Conservation (phyloP, 306 rosid genomes). For the Rubus parviflorus region DNA sequence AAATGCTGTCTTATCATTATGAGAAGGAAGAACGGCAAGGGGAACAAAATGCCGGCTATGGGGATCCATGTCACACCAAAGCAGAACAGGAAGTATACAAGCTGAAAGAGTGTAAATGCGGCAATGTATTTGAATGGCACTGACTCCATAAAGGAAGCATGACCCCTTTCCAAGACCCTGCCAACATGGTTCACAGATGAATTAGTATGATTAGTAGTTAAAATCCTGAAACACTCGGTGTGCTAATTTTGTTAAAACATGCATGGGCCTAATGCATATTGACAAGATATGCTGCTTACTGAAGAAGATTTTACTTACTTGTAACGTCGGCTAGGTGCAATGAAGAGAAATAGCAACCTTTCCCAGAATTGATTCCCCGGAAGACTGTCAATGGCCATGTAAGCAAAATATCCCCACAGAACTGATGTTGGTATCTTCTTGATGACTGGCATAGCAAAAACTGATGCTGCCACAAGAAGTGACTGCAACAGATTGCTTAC, state of each 20-base stretch:
- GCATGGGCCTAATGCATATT: not conserved
- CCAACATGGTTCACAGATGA: conserved; percentile 10
- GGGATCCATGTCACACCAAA: conserved; percentile 88
- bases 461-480: conserved; percentile 69
- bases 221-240: not conserved
- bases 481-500: conserved; percentile 85
- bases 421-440: conserved; percentile 82
- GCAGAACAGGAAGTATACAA: conserved; percentile 64
- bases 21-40: conserved; percentile 73
- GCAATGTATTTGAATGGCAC: conserved; percentile 61
- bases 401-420: conserved; percentile 91
- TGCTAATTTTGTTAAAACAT: not conserved
- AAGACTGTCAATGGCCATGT: conserved; percentile 95
- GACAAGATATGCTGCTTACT: not conserved
- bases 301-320: conserved; percentile 48
- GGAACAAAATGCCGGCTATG: conserved; percentile 81
- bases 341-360: conserved; percentile 62
- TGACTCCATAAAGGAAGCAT: conserved; percentile 77
- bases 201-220: conserved; percentile 1
- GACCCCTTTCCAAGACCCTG: conserved; percentile 74
- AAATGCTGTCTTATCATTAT: conserved; percentile 62
- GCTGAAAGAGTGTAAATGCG: conserved; percentile 66
- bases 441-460: conserved; percentile 68
- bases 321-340: conserved; percentile 64
- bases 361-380: conserved; percentile 94